These are phyloP conservation scores for Corchorus capsularis DNA, from an alignment of 345 rosid genomes.

Conservation along the genomic window DNA sequence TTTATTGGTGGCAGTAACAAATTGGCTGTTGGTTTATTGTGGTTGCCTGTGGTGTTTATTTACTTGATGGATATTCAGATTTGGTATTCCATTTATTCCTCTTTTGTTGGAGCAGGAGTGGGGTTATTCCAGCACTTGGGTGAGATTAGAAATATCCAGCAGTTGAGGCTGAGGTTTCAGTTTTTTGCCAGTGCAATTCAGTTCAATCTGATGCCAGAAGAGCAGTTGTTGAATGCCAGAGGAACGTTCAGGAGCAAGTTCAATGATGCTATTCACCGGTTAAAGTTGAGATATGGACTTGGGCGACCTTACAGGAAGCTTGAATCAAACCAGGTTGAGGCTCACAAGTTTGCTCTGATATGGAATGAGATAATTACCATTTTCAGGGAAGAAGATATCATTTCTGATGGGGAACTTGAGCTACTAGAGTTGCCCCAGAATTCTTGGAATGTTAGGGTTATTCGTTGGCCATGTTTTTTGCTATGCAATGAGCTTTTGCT, in stretches of 20 bases:
- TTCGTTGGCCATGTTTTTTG: constrained; percentile 96
- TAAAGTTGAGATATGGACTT: constrained; percentile 92
- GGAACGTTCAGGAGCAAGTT: constrained; percentile 78
- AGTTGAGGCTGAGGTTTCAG: constrained; percentile 90
- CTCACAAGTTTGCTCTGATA: constrained; percentile 86
- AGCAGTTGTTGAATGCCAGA: constrained; percentile 82
- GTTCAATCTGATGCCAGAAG: constrained; percentile 96
- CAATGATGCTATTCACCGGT: constrained; percentile 75
- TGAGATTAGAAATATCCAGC: constrained; percentile 88
- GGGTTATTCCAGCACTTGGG: constrained; percentile 93
- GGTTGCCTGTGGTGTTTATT: constrained; percentile 82
- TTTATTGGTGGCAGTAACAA: constrained; percentile 57
- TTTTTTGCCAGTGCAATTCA: constrained; percentile 97
- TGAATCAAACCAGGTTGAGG: constrained; percentile 93
- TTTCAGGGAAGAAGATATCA: constrained; percentile 97
- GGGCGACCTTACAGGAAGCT: constrained; percentile 92
- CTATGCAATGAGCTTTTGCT: constrained; percentile 94
- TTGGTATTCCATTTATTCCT: constrained; percentile 90
- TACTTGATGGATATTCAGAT: constrained; percentile 95
- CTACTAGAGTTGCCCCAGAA: constrained; percentile 87
- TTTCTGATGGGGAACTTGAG: constrained; percentile 87
- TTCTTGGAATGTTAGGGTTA: constrained; percentile 84
- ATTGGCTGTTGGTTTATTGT: constrained; percentile 73
- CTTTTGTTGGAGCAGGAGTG: constrained; percentile 81
- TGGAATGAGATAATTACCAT: constrained; percentile 90